Base-by-base conservation (phyloP, 352 stramenopile genomes). In the Aphanomyces euteiches region DNA sequence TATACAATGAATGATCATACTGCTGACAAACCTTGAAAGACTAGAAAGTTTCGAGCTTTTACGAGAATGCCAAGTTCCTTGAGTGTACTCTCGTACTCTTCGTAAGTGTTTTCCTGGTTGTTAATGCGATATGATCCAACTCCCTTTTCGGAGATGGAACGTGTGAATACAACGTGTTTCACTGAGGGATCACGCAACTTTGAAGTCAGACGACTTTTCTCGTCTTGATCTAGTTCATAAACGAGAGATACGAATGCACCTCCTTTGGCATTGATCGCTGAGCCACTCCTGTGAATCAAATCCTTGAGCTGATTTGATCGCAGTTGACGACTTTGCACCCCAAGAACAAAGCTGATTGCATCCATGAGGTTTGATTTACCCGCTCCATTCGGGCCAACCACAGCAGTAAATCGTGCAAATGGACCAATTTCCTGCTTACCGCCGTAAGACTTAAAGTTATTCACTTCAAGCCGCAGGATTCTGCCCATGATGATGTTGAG, bases 391-490 rank as follows among this genome's bases (percentile, higher is more conserved):
- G 97, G 97, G 0, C 97, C 97, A 56, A 99, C 92, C 53, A 99
- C 92, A 48, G 92, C 96, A 40, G 97, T 99, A 77, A 99, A 99
- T 72, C 97, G 90, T 56, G 94, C 82, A 79, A 99, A 99, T 15
- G 97, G 97, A 15, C 96, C 97, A 66, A 99, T 97, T 40, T 89
- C 85, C 53, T 96, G 88, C 19, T 53, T 66, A 3, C 97, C 97
- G 40, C 87, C 92, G 75, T 99, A 99, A 6, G 90, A 98, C 81
- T 99, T 99, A 91, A 99, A 99, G 82, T 99, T 98, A 76, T 98
- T 92, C 38, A 99, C 77, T 88, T 99, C 96, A n/a, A 99, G 79
- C 47, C 96, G 77, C 84, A 86, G 68, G 60, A 97, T 95, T 38
- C 88, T 83, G 28, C 90, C 90, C 90, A 97, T 97, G 45, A 56